Evolutionary conservation across 768 basidiomycete species (phyloP).

Genomic region (Mycena amicta): DNA sequence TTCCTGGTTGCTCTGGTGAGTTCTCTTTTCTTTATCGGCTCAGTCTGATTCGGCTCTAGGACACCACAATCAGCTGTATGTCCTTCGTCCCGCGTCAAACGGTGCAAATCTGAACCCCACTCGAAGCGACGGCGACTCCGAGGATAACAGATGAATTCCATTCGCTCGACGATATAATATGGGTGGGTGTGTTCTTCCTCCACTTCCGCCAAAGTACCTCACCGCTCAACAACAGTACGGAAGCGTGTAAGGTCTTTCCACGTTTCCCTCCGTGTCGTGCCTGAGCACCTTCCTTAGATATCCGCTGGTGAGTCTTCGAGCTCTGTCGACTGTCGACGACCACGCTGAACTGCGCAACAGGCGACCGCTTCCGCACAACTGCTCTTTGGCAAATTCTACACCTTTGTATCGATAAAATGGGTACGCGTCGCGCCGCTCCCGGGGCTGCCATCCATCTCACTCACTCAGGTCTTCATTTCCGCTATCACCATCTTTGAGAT

Average conservation of each 20-base stretch:
- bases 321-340: neutral
- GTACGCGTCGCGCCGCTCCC: conserved; percentile 24
- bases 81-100: neutral
- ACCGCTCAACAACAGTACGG: conserved; percentile 7
- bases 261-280: conserved; percentile 11
- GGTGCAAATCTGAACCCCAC: neutral
- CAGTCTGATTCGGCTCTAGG: no score
- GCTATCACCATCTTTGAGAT: conserved; percentile 43
- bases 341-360: neutral
- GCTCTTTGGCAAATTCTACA: conserved; percentile 26
- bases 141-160: conserved; percentile 33
- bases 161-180: conserved; percentile 29
- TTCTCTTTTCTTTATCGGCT: neutral
- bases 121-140: conserved; percentile 29
- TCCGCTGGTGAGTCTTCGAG: conserved; percentile 2
- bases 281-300: neutral
- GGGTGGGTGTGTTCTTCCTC: neutral
- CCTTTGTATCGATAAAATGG: conserved; percentile 23
- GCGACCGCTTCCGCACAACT: conserved; percentile 23
- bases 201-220: neutral
- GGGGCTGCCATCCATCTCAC: neutral
- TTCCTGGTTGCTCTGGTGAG: conserved; percentile 17
- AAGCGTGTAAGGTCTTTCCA: conserved; percentile 26
- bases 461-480: conserved; percentile 11
- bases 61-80: conserved; percentile 3